phyloP scores from a whole-genome alignment of 495 filamentous ascomycete genomes.

The Poronia punctata region DNA sequence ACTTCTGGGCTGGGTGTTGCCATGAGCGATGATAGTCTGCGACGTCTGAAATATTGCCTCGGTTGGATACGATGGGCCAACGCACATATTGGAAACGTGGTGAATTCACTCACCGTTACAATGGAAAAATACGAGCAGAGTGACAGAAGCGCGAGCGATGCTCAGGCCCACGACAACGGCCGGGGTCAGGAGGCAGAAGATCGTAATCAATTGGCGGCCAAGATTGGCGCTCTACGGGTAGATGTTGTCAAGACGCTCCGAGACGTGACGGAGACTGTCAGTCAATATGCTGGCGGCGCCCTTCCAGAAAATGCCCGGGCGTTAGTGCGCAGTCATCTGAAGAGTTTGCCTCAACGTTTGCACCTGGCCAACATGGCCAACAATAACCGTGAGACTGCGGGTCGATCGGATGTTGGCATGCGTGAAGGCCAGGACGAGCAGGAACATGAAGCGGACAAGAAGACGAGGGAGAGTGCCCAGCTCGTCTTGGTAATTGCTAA shows the following conservation, averaged over 20 bases:
- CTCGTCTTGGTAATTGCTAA: slow-evolving; percentile 73
- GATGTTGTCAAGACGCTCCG: slow-evolving; percentile 73
- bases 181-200: slow-evolving; percentile 23
- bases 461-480: slow-evolving; percentile 48
- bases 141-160: slow-evolving; percentile 12
- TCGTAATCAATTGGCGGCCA: slow-evolving; percentile 38
- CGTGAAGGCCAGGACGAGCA: slow-evolving; percentile 15
- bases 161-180: slow-evolving; percentile 12
- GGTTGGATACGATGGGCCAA: slow-evolving; percentile 71
- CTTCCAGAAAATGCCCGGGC: slow-evolving; percentile 75
- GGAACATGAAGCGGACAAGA: slow-evolving; percentile 27
- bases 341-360: slow-evolving; percentile 72
- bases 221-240: slow-evolving; percentile 61
- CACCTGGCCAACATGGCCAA: slow-evolving; percentile 44
- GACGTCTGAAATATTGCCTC: slow-evolving; percentile 70
- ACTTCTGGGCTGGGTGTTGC: slow-evolving; percentile 81
- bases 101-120: slow-evolving; percentile 59
- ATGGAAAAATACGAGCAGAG: slow-evolving; percentile 68
- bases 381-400: slow-evolving; percentile 27
- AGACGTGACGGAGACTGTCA: slow-evolving; percentile 69
- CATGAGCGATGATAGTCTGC: slow-evolving; percentile 76
- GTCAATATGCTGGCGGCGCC: slow-evolving; percentile 74
- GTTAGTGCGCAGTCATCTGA: slow-evolving; percentile 71
- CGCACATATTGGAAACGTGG: slow-evolving; percentile 60
- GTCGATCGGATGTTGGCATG: slow-evolving; percentile 31